Percentiles rank a stretch among this genome's conserved stretches.
phyloP scores from a whole-genome alignment of 345 rosid genomes.

The Moricandia moricandioides region DNA sequence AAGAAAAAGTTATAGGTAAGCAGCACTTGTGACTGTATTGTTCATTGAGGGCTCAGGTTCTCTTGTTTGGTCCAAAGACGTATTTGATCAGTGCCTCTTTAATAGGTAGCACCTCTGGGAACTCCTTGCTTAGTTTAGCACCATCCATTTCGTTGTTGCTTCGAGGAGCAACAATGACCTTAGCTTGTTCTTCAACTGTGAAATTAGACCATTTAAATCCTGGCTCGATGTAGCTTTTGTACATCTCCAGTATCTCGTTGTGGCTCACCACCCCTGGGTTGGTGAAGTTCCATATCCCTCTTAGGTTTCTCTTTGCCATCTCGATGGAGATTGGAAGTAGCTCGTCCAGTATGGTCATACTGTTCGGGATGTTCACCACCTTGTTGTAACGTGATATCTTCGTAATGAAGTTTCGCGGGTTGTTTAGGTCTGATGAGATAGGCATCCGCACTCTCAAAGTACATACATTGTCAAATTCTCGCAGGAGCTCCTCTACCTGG shows the following conservation, averaged over 20 bases:
- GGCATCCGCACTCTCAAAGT: constrained; percentile 61
- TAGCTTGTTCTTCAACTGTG: constrained; percentile 53
- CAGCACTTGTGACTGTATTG: neutral
- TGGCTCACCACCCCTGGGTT: constrained; percentile 62
- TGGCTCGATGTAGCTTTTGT: constrained; percentile 46
- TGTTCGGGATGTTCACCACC: constrained; percentile 58
- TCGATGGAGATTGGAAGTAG: constrained; percentile 55
- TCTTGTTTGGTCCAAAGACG: constrained; percentile 52
- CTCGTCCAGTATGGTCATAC: constrained; percentile 66
- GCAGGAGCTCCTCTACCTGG: constrained; percentile 57
- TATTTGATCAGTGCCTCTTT: constrained; percentile 51
- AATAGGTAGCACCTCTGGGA: constrained; percentile 51
- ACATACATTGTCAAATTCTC: constrained; percentile 51
- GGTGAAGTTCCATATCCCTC: constrained; percentile 61
- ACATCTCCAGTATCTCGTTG: constrained; percentile 56
- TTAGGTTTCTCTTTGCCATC: constrained; percentile 56
- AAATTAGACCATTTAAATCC: constrained; percentile 48
- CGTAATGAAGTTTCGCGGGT: constrained; percentile 52
- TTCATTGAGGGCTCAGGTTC: constrained; percentile 27
- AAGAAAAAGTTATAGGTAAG: constrained; percentile 1
- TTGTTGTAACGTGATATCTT: constrained; percentile 50
- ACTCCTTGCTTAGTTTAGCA: constrained; percentile 49
- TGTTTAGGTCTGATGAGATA: constrained; percentile 54
- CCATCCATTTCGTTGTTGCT: constrained; percentile 65
- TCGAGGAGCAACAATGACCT: constrained; percentile 52